These are phyloP conservation scores for Phytophthora fragariae DNA, from an alignment of 352 stramenopile species.

Conservation along the genomic window DNA sequence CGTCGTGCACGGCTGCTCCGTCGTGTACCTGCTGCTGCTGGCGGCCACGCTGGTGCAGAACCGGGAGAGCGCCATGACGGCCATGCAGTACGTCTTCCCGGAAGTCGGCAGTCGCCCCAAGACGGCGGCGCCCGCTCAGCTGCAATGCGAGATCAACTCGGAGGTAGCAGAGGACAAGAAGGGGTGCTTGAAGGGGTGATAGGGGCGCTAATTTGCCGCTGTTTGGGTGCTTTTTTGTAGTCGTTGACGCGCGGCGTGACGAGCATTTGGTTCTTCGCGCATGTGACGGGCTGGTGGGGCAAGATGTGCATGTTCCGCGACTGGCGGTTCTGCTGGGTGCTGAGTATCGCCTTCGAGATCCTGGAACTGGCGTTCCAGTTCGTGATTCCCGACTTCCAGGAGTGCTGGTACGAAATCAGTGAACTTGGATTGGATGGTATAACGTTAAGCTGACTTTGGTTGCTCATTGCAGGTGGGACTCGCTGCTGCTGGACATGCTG, in stretches of 20 bases:
- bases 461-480: conserved; percentile 80
- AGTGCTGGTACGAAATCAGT: conserved; percentile 82
- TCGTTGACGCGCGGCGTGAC: conserved; percentile 74
- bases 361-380: conserved; percentile 91
- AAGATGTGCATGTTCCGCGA: conserved; percentile 96
- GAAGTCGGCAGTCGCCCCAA: conserved; percentile 65
- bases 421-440: background rate
- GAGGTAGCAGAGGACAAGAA: conserved; percentile 27
- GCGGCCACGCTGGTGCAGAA: conserved; percentile 77
- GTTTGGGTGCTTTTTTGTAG: conserved; percentile 24
- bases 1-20: conserved; percentile 80
- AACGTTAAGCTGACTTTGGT: too few species aligned
- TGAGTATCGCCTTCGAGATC: conserved; percentile 92
- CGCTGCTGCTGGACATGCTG: conserved; percentile 91
- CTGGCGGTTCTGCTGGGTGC: conserved; percentile 93
- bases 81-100: conserved; percentile 81
- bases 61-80: conserved; percentile 58
- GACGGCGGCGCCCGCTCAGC: conserved; percentile 25
- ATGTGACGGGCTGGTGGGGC: conserved; percentile 90
- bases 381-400: conserved; percentile 93
- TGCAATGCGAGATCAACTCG: conserved; percentile 77
- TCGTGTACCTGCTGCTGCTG: conserved; percentile 83
- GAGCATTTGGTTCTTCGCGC: conserved; percentile 88
- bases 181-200: background rate
- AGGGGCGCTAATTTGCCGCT: background rate